These are phyloP conservation scores for Heliophila coronopifolia DNA, from an alignment of 441 rosid genomes.

Conservation along the genomic window DNA sequence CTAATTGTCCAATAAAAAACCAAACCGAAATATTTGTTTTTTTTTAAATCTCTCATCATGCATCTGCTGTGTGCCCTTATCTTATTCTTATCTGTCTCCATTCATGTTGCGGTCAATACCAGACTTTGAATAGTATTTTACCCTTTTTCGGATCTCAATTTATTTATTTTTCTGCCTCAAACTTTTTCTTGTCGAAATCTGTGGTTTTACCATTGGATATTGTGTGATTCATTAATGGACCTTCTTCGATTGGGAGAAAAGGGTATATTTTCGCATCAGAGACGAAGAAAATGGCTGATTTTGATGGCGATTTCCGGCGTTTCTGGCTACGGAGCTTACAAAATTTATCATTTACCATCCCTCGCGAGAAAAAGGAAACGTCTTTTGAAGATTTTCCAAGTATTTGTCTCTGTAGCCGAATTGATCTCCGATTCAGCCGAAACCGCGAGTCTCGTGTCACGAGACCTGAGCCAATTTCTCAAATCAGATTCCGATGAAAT, in stretches of 20 bases:
- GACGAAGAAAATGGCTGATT: slow-evolving; percentile 52
- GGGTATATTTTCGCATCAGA: slow-evolving; percentile 34
- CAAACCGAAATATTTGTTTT: too few relatives aligned
- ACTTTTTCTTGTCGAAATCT: background rate
- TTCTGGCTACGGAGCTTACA: slow-evolving; percentile 57
- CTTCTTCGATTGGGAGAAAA: slow-evolving; percentile 35
- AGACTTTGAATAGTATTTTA: too few relatives aligned
- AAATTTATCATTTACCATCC: slow-evolving; percentile 48
- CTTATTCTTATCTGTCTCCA: too few relatives aligned
- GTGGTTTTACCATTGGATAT: background rate
- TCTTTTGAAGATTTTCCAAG: slow-evolving; percentile 42
- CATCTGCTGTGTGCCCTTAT: too few relatives aligned
- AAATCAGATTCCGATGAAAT: slow-evolving; percentile 66
- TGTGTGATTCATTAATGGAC: slow-evolving; percentile 36
- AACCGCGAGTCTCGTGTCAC: slow-evolving; percentile 46
- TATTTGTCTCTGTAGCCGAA: slow-evolving; percentile 58
- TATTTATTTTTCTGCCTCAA: background rate
- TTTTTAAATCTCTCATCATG: too few relatives aligned
- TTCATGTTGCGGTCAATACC: too few relatives aligned
- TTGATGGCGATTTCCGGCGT: slow-evolving; percentile 40
- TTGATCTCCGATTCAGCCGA: slow-evolving; percentile 65
- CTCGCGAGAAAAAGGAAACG: slow-evolving; percentile 41
- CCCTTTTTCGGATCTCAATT: background rate
- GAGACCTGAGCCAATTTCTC: slow-evolving; percentile 62
- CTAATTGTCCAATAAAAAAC: too few relatives aligned